Evolutionary conservation across 257 asterid genomes (phyloP), one percentile per base, ranked within the genome.

Genomic region (Petrea volubilis): DNA sequence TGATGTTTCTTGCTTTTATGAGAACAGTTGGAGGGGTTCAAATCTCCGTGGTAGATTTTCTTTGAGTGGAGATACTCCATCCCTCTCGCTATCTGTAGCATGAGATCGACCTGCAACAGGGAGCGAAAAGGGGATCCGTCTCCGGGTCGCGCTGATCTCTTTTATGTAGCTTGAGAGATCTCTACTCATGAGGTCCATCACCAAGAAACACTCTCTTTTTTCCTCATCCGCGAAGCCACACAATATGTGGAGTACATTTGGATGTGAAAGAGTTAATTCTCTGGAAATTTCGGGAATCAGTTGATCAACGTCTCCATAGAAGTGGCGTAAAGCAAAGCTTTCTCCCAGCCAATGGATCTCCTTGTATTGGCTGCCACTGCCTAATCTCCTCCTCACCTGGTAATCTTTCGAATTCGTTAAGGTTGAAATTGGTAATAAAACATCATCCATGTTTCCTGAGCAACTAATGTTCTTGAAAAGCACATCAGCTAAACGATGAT

Each of bases 341-440:
- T 93, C 98, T 2, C 97, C 97, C 3, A 93, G 63, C 97, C 98
- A 93, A 9, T 86, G 97, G 40, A 93, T 88, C 85, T 93, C 97
- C 82, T 93, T 93, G 27, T 79, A 83, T 58, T 81, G 89, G 60
- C 86, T 80, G 29, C 94, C 98, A 3, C 50, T 79, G 49, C 96
- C 96, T 44, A 91, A 50, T 31, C 98, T 80, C 79, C 95, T 72
- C 81, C 86, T 84, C 25, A 93, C 81, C 25, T 85, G 86, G 59
- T 91, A 91, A 66, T 93, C 98, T 76, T 87, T 93, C 6, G 94
- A 83, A 49, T 77, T 64, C 11, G 85, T 72, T 41, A 93, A 75
- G 44, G 78, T 66, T 24, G 93, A 60, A 67, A 78, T 65, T 17
- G 93, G 96, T 25, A 82, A 67, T 61, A 91, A 71, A 23, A 73